Evolutionary conservation across 129 eudicot genomes (phyloP), one percentile per base, ranked within the genome.

Genomic region (Escallonia rubra): DNA sequence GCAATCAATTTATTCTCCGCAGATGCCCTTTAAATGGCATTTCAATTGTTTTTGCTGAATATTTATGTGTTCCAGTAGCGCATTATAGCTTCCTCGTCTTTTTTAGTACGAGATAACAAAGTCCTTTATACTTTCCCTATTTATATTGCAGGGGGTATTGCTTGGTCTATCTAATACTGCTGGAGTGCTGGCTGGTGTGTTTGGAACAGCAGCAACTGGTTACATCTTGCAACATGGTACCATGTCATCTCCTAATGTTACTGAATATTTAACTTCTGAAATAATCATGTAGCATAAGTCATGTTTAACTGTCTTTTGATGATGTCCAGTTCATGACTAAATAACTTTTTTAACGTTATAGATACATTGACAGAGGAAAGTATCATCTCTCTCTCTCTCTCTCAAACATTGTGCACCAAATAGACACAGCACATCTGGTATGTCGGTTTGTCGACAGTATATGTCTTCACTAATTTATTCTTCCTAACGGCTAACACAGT

Each of bases 161-260:
- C 90, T 91, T 62, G 97, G 97, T 46, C 83, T 91, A 44, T 91
- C 97, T 15, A 91, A 91, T 74, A 91, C 97, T 41, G 97, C 97
- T 47, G 97, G 97, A 41, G 97, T 91, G 68, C 66, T 91, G 78
- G 97, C 97, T 50, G 97, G 97, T 69, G 97, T 91, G 34, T 74
- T 91, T 52, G 97, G 97, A 51, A 91, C 97, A n/a, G 96, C 96
- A 62, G 96, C 97, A 50, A 91, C 97, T 23, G 97, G 97, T 77
- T 88, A 91, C 74, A 91, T 91, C 65, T 85, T 91, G 82, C 97
- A 91, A 81, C 97, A 91, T 43, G 97, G 97, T 91, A 80, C 63
- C 9, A 3, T 55, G 34, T 0, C 34, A 23, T 23, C 34, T 23
- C 34, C 34, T 23, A 23, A 23, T 23, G 34, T 1, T 23, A 23